Base-by-base conservation (phyloP, 768 basidiomycete genomes). In the Mycena galericulata region DNA sequence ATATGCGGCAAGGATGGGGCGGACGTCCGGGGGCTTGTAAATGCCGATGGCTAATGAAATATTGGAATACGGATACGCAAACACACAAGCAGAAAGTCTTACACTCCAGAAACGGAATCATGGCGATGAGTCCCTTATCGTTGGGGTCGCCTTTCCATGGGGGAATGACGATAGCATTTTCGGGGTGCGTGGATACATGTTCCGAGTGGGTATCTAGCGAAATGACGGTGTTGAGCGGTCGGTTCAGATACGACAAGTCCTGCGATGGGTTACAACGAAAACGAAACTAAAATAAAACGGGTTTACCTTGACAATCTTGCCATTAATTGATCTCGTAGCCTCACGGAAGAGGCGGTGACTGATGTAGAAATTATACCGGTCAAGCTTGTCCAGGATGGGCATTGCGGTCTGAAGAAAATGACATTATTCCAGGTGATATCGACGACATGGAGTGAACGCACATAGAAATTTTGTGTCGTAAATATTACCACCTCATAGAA, bases 401-500 rank as follows among this genome's bases (percentile, higher is more conserved):
- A 86, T 80, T 6, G 95, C 97, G 68, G 95, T 97, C 95, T 98
- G 72, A 24, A 34, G n/a, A 65, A 24, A 30, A 64, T 56, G 36
- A 51, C 38, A 56, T 18, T 65, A 26, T 54, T n/a, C 26, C 49
- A 38, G 8, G 32, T 60, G 47, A 67, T 49, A 38, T 29, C 15
- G 10, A 61, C 51, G 55, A 46, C 3, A 58, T 29, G 59, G 32
- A 41, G 27, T n/a, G 30, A 40, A 87, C 94, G 54, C 71, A 97
- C 97, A 79, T 97, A 98, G 74, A 88, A 85, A 62, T 93, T 88
- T 81, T 97, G 95, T 20, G 90, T 87, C 12, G 97, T 99, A 82
- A 99, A 99, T 60, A 99, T 85, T 36, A 99, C 97, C 64, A 99
- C 89, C 83, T 99, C 98, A 78, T 96, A 99, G 83, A 99, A 99